Conservation (phyloP, 1,139 yeast species). For the Yamadazyma buinensis region DNA sequence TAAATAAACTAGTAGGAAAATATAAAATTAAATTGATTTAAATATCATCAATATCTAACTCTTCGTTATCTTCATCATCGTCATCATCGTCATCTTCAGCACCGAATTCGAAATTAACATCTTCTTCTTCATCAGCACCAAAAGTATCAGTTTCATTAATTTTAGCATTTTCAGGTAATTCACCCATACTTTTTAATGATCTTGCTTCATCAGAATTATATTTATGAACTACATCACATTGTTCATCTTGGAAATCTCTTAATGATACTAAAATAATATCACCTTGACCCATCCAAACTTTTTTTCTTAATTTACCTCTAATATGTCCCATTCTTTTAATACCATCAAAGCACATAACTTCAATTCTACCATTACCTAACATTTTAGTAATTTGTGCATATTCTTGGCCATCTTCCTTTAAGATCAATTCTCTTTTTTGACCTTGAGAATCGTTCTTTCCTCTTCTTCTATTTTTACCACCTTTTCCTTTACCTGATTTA, state of each 20-base stretch:
- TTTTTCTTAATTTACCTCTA: slow-evolving; percentile 98
- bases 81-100: slow-evolving; percentile 82
- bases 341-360: slow-evolving; percentile 93
- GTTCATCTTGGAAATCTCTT: slow-evolving; percentile 98
- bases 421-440: slow-evolving; percentile 89
- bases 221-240: slow-evolving; percentile 96
- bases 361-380: slow-evolving; percentile 98
- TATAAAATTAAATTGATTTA: slow-evolving; percentile 19
- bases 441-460: slow-evolving; percentile 94
- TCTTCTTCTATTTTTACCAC: slow-evolving; percentile 92
- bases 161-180: slow-evolving; percentile 93
- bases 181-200: slow-evolving; percentile 92
- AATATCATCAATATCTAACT: slow-evolving; percentile 79
- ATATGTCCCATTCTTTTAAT: slow-evolving; percentile 93
- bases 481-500: slow-evolving; percentile 54
- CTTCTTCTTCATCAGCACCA: slow-evolving; percentile 96
- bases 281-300: slow-evolving; percentile 99
- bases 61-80: slow-evolving; percentile 60
- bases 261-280: slow-evolving; percentile 93
- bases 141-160: slow-evolving; percentile 97
- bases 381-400: slow-evolving; percentile 97
- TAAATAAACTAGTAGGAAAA: not conserved
- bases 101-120: slow-evolving; percentile 97
- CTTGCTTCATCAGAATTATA: slow-evolving; percentile 98
- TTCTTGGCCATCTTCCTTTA: slow-evolving; percentile 96